Percentiles rank a stretch among this genome's conserved stretches.
Conservation (phyloP, 2,329 filamentous ascomycete species). For the Arthrobotrys iridis region DNA sequence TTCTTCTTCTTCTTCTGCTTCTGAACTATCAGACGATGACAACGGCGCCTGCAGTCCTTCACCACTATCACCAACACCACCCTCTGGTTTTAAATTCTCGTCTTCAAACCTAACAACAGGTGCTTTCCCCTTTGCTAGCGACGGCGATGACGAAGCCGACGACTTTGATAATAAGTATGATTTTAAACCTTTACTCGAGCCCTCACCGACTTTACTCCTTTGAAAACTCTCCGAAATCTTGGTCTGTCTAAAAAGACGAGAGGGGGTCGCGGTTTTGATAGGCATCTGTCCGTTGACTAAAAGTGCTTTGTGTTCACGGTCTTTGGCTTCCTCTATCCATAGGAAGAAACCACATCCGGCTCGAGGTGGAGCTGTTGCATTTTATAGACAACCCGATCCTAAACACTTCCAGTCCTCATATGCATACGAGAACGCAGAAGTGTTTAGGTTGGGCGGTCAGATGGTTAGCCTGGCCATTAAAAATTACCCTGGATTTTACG, state of each 20-base stretch:
- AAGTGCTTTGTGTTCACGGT: slow-evolving; percentile 64
- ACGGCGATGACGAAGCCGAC: too few relatives aligned
- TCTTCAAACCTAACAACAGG: neutral
- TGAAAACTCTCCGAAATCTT: slow-evolving; percentile 33
- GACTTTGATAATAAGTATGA: too few relatives aligned
- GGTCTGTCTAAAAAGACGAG: slow-evolving; percentile 12
- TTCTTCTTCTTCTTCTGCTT: neutral
- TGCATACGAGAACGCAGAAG: neutral
- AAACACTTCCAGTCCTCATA: neutral
- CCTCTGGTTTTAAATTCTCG: slow-evolving; percentile 2
- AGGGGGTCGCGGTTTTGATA: slow-evolving; percentile 9
- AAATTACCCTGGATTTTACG: neutral
- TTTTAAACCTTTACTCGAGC: neutral
- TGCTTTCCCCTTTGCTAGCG: slow-evolving; percentile 1
- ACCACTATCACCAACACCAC: too few relatives aligned
- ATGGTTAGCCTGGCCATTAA: slow-evolving; percentile 16
- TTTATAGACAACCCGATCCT: slow-evolving; percentile 22
- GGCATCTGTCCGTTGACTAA: slow-evolving; percentile 58
- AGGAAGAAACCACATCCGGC: slow-evolving; percentile 68
- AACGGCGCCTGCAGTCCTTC: neutral
- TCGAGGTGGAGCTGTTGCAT: slow-evolving; percentile 21
- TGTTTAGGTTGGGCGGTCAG: neutral
- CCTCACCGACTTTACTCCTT: neutral
- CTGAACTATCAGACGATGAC: neutral
- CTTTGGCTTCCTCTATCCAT: slow-evolving; percentile 67